Conservation (phyloP, 1,284 basidiomycete species). For the Tremellales sp. region DNA sequence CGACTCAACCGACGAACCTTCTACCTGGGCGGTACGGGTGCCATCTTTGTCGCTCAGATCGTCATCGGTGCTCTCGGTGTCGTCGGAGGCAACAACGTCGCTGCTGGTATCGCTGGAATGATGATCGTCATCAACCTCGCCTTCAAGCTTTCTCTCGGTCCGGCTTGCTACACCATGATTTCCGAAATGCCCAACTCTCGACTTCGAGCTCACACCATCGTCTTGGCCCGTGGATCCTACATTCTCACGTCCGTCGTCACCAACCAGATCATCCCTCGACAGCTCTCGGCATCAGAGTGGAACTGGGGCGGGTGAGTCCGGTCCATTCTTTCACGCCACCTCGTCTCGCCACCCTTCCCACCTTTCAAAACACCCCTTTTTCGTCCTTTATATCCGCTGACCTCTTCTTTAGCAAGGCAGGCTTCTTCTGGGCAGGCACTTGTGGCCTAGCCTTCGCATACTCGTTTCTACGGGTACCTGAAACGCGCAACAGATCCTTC, state of each 20-base stretch:
- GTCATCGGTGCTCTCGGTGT: slow-evolving; percentile 5
- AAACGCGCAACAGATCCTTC: slow-evolving; percentile 1
- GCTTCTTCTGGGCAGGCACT: slow-evolving; percentile 18
- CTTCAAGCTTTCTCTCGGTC: slow-evolving; percentile 47
- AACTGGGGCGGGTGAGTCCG: not conserved
- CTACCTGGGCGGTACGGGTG: slow-evolving; percentile 1
- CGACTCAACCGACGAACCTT: slow-evolving; percentile 8
- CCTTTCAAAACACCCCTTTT: too few species aligned
- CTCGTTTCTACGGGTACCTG: not conserved
- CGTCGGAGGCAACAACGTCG: slow-evolving; percentile 2
- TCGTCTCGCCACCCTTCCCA: not conserved
- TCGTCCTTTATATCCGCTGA: slow-evolving; percentile 5
- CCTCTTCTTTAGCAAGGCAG: slow-evolving; percentile 14
- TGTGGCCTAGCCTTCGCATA: not conserved
- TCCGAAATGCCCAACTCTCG: slow-evolving; percentile 47
- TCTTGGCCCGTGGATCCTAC: slow-evolving; percentile 37
- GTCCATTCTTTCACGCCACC: not conserved
- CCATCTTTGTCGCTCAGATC: not conserved
- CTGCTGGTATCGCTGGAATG: slow-evolving; percentile 2
- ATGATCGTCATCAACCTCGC: slow-evolving; percentile 22
- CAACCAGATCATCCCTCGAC: slow-evolving; percentile 18
- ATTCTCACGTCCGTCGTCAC: slow-evolving; percentile 13
- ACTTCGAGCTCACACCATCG: slow-evolving; percentile 52
- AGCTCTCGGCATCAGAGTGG: slow-evolving; percentile 43
- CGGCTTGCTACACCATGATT: slow-evolving; percentile 42